Conservation (phyloP, 1,284 basidiomycete species). For the Trametes hirsuta region DNA sequence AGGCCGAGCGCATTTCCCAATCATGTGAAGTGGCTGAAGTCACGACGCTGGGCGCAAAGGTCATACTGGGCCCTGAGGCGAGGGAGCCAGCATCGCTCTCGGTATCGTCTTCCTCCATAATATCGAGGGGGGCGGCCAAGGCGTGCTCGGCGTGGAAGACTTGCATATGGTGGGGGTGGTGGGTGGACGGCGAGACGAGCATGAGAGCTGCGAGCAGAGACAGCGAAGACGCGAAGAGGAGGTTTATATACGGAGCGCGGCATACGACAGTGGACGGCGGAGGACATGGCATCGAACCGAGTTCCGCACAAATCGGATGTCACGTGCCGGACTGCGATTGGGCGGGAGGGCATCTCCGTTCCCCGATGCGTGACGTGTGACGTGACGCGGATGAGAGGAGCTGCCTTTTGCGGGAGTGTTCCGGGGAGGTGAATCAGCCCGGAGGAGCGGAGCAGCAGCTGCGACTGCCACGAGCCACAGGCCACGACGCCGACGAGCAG, state of each 20-base stretch:
- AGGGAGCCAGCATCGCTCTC: slow-evolving; percentile 38
- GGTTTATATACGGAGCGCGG: slow-evolving; percentile 24
- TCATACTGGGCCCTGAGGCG: slow-evolving; percentile 36
- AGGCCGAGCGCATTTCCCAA: slow-evolving; percentile 56
- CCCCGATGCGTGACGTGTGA: slow-evolving; percentile 20
- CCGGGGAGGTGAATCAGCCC: slow-evolving; percentile 15
- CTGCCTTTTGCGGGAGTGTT: slow-evolving; percentile 5
- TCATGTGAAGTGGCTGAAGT: slow-evolving; percentile 46
- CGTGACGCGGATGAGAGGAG: not conserved
- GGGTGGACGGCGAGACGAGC: slow-evolving; percentile 14
- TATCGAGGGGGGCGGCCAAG: slow-evolving; percentile 19
- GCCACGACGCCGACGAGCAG: too few relatives aligned
- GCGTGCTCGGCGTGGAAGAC: slow-evolving; percentile 6
- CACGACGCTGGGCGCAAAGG: slow-evolving; percentile 44
- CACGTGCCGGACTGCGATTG: slow-evolving; percentile 23
- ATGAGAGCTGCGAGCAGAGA: slow-evolving; percentile 9
- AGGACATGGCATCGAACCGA: slow-evolving; percentile 28
- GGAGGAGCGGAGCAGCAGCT: not conserved
- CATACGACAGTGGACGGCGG: slow-evolving; percentile 28
- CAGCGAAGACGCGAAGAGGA: slow-evolving; percentile 3
- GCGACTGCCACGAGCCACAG: too few relatives aligned
- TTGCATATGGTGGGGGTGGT: slow-evolving; percentile 16
- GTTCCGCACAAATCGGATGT: slow-evolving; percentile 30
- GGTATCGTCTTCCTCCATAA: slow-evolving; percentile 33
- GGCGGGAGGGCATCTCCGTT: slow-evolving; percentile 22